Percentiles rank a stretch among this genome's conserved stretches.
Conservation (phyloP, 495 filamentous ascomycete species). For the Xylaria palmicola region DNA sequence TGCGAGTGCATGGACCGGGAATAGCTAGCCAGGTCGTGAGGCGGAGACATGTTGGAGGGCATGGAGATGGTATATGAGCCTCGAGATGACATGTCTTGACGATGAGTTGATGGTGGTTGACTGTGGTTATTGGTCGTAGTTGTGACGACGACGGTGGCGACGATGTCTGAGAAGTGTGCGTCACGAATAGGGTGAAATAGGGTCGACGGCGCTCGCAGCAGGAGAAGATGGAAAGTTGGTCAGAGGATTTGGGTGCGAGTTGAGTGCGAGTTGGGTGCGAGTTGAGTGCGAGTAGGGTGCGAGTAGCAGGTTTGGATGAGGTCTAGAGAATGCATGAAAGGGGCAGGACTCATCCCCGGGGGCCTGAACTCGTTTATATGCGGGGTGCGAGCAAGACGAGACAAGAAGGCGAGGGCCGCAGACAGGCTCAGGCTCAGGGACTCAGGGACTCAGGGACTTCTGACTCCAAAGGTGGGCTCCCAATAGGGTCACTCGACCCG, state of each 20-base stretch:
- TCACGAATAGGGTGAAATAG: no score
- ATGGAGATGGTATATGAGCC: slow-evolving; percentile 30
- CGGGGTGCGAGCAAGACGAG: not conserved
- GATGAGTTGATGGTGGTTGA: not conserved
- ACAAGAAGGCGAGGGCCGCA: no score
- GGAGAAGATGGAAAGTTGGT: not conserved
- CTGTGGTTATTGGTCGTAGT: no score
- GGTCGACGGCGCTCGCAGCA: not conserved
- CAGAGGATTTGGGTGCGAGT: not conserved
- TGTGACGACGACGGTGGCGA: no score
- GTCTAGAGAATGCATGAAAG: not conserved
- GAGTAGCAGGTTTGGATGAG: no score
- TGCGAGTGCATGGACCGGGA: slow-evolving; percentile 50
- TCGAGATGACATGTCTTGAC: slow-evolving; percentile 39
- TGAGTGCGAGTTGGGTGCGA: no score
- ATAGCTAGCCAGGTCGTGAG: slow-evolving; percentile 45
- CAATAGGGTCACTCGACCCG: not conserved
- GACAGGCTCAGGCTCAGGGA: no score
- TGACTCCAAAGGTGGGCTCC: not conserved
- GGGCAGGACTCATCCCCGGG: not conserved
- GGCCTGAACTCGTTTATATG: slow-evolving; percentile 9
- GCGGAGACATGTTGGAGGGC: slow-evolving; percentile 39
- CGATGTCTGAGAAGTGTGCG: no score
- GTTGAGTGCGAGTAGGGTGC: no score
- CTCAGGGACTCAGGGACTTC: not conserved